Evolutionary conservation across 306 rosid species (phyloP), one percentile per base, ranked within the genome.

Genomic region (Senna siamea): DNA sequence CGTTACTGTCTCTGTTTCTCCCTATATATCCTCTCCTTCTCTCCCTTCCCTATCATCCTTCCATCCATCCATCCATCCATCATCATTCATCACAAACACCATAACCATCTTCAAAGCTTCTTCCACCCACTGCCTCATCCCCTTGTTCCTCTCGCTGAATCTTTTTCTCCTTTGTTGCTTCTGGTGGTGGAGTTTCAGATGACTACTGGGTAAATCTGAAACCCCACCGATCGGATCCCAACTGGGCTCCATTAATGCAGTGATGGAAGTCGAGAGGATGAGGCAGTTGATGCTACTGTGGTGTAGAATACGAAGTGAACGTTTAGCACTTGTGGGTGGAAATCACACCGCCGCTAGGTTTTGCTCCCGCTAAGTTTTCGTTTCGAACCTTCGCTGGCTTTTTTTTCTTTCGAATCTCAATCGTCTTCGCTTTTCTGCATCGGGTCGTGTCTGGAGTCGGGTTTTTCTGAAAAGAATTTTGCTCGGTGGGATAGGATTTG

Each of bases 331-430:
- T 20, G 79, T 81, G 89, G 96, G 93, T 81, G 96, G 86, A 44
- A 90, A 90, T 65, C 96, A 90, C 84, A 88, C 93, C 51, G 79
- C 93, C 23, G 70, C 96, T 69, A 84, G 93, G 72, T 90, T 88
- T 59, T 88, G 89, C 83, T 64, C 80, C 35, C 91, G 93, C 89
- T 90, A 88, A 79, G 3, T 22, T 44, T 60, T 10, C 6, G 14
- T 73, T 18, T 48, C 54, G 11, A 14, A 7, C 51, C 17, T 0
- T 44, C 26, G 32, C 19, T 54, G 35, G 19, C 6, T 19, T 44
- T 18, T 3, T 9, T 48, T n/a, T n/a, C 41, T 46, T n/a, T 10
- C 7, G 53, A 8, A 17, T 46, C 3, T 11, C 51, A 46, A 14
- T 46, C 18, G 30, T 10, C 4, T 10, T 46, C 18, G 1, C 51